Base-by-base conservation (phyloP, 1,284 basidiomycete genomes). In the Moesziomyces sp. region DNA sequence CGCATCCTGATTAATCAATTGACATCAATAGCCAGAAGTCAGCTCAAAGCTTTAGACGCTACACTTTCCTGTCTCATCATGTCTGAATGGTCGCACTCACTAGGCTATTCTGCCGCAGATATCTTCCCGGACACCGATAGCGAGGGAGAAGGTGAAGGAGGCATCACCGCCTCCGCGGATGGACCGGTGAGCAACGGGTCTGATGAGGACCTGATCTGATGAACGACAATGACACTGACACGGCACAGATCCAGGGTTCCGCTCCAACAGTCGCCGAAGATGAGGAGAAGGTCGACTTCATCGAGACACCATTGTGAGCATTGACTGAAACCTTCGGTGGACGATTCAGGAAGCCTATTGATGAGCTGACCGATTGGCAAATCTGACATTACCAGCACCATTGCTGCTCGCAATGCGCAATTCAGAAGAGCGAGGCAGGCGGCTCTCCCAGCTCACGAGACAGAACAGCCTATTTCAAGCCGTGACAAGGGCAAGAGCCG, bases 271-370 rank as follows among this genome's bases (percentile, higher is more conserved):
- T 23, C 0, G 52, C 46, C 2, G 60, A 74, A 18, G 60, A 74
- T 21, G 72, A 74, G 44, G 52, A 59, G 8, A 38, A 35, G 35
- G 59, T 74, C 19, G 47, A 44, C 8, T 74, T 74, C 55, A 61
- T 30, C 7, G 67, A 74, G 16, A 74, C 72, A 4, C 72, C 72
- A 24, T 74, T 74, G 72, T 74, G 35, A 66, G 21, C 21, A 21
- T 21, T 1, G 21, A 21, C 21, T 1, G 21, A 21, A 21, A 21
- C 2, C 2, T 2, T 21, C 21, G 1, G 1, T 21, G 21, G 21
- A 21, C 1, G 21, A 21, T 2, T 21, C 16, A 51, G 14, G 14
- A 49, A 30, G 26, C 11, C 21, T 23, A 1, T 46, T n/a, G 26
- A 44, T 28, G 19, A 28, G 9, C 9, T 13, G 24, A 13, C 18